Conservation (phyloP, 768 basidiomycete genomes). For the Coprinopsis marcescibilis region DNA sequence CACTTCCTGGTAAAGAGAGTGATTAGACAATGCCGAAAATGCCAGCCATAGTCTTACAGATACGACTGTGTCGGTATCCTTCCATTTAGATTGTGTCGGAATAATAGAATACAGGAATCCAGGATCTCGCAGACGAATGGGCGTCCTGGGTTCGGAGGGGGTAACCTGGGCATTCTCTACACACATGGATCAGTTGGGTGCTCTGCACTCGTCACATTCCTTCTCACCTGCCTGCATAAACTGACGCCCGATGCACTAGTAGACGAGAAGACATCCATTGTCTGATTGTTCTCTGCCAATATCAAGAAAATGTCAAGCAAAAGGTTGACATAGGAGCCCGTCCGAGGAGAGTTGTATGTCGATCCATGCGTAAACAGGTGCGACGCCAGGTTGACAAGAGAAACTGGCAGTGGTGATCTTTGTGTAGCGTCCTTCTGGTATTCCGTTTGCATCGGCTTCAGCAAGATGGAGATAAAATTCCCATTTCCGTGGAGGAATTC, state of each 20-base stretch:
- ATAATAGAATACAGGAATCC: conserved; percentile 67
- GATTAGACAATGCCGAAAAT: neutral
- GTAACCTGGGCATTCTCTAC: conserved; percentile 39
- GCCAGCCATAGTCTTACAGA: conserved; percentile 33
- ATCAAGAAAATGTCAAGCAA: conserved; percentile 47
- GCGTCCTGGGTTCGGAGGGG: conserved; percentile 30
- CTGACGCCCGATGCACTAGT: conserved; percentile 31
- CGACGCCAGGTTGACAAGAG: conserved; percentile 51
- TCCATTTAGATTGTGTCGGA: conserved; percentile 65
- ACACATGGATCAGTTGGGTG: neutral
- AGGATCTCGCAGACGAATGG: conserved; percentile 52
- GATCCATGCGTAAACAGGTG: conserved; percentile 66
- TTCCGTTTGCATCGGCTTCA: conserved; percentile 28
- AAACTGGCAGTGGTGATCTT: conserved; percentile 20
- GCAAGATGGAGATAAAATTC: conserved; percentile 42
- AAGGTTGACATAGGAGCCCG: conserved; percentile 57
- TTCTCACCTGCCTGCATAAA: conserved; percentile 57
- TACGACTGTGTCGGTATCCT: conserved; percentile 53
- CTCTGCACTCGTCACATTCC: neutral
- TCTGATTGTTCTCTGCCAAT: conserved; percentile 42
- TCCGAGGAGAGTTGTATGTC: conserved; percentile 50
- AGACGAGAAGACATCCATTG: conserved; percentile 41
- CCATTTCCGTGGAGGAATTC: conserved; percentile 53
- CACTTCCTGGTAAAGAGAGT: conserved; percentile 38
- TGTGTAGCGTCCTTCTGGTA: conserved; percentile 14